These are phyloP conservation scores for Naganishia randhawae DNA, from an alignment of 768 basidiomycete genomes.

Conservation along the genomic window DNA sequence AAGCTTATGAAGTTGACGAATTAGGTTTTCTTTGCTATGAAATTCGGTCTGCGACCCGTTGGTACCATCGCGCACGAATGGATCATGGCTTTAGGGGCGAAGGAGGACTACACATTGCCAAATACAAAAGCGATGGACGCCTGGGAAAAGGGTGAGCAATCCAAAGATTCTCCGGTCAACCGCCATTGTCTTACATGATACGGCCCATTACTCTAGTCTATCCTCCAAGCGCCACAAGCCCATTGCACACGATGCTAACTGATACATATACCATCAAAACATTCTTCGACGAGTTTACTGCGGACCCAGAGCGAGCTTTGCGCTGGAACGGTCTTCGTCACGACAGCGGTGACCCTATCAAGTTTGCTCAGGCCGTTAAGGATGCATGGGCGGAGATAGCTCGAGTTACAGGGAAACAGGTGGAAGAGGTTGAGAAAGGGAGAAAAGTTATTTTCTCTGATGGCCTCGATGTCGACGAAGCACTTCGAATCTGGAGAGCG, in stretches of 20 bases:
- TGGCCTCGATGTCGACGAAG: conserved; percentile 67
- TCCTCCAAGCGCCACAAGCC: conserved; percentile 46
- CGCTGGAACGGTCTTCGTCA: conserved; percentile 83
- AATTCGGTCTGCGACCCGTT: conserved; percentile 62
- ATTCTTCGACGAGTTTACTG: conserved; percentile 66
- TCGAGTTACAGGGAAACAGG: conserved; percentile 54
- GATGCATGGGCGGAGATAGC: conserved; percentile 68
- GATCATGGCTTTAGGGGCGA: conserved; percentile 63
- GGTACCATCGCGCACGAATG: conserved; percentile 60
- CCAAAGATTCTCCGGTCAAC: background rate
- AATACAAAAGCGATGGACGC: conserved; percentile 71
- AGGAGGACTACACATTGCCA: conserved; percentile 73
- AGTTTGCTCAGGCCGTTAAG: conserved; percentile 71
- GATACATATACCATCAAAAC: conserved; percentile 88
- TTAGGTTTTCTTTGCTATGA: conserved; percentile 79
- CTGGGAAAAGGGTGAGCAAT: conserved; percentile 69
- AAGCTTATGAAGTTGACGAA: conserved; percentile 1
- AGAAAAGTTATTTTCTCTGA: conserved; percentile 85
- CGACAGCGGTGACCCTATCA: conserved; percentile 85
- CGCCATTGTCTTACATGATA: background rate
- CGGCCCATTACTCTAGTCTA: conserved; percentile 38
- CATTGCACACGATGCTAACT: conserved; percentile 70
- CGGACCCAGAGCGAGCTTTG: conserved; percentile 58
- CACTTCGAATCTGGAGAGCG: conserved; percentile 65
- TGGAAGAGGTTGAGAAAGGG: conserved; percentile 48